These are phyloP conservation scores for Xylaria sp. DNA, from an alignment of 2,329 filamentous ascomycete species.

Conservation along the genomic window DNA sequence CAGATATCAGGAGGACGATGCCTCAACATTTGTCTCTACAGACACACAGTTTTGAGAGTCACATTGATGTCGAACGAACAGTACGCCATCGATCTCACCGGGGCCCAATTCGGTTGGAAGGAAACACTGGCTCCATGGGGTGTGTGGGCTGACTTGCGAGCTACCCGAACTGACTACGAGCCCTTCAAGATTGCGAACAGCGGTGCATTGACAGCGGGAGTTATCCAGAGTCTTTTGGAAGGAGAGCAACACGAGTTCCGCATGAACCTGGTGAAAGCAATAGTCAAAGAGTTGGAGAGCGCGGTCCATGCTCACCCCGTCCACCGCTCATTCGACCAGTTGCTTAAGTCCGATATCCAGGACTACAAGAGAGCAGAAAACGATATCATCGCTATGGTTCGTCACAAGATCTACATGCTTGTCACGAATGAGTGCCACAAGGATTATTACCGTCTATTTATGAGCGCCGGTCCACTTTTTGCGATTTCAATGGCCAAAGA, in stretches of 20 bases:
- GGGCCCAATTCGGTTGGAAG: conserved; percentile 32
- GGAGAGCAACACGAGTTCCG: conserved; percentile 9
- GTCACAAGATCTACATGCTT: neutral
- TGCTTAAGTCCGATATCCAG: neutral
- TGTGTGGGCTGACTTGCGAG: conserved; percentile 21
- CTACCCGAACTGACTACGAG: neutral
- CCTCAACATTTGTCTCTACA: conserved; percentile 7
- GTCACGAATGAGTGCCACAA: conserved; percentile 13
- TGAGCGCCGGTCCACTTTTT: neutral
- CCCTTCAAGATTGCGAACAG: neutral
- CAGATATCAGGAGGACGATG: neutral
- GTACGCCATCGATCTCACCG: conserved; percentile 32
- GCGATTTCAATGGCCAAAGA: neutral
- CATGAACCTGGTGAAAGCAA: neutral
- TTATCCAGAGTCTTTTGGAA: conserved; percentile 5
- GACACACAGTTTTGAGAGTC: conserved; percentile 28
- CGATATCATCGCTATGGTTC: conserved; percentile 2
- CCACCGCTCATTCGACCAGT: neutral
- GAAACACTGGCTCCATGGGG: conserved; percentile 32
- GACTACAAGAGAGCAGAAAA: conserved; percentile 6
- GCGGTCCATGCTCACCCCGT: neutral
- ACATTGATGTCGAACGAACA: conserved; percentile 23
- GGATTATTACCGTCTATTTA: conserved; percentile 7
- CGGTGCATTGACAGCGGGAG: neutral
- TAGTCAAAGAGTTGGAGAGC: conserved; percentile 7